Base-by-base conservation (phyloP, 2,329 filamentous ascomycete genomes). In the Stromatinia cepivora region DNA sequence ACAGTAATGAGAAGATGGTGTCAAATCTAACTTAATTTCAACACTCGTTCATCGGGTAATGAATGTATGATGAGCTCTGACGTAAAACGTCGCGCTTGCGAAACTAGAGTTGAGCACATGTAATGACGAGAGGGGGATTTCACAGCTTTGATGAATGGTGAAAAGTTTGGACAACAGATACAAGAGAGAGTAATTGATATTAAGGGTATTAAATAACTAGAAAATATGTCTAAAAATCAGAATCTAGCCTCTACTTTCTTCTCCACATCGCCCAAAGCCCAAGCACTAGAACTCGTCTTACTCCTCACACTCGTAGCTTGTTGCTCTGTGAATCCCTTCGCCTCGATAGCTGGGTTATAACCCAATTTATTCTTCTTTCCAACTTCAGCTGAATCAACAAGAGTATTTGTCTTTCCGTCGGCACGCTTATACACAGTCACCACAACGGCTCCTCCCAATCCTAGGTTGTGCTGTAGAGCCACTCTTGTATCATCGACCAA, bases 321-420 rank as follows among this genome's bases (percentile, higher is more conserved):
- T 73, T 84, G 88, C 71, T 86, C 86, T 0, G 93, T 97, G 80
- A 97, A 96, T 0, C 93, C 94, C 83, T 90, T 93, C 20, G 94
- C 94, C 80, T 92, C 89, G 7, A 93, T 90, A 4, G 94, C 94
- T 28, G 94, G 94, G 79, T 98, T 98, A 77, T 98, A 98, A 0
- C 93, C 94, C 28, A 97, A 81, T 62, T 87, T 86, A 67, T 86
- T 93, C 71, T 81, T 79, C 82, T 84, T 87, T 1, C 84, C 92
- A 11, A 97, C 86, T 59, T 86, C 84, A 5, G 84, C 86, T 66
- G 86, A 87, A 28, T 87, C 84, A 6, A 96, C 79, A 15, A 84
- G 85, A 63, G 87, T 86, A 34, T 87, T 84, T 5, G 93, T 79
- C 79, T 86, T 84, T 15, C 92, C 92, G 79, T 98, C 94, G 0